phyloP scores from a whole-genome alignment of 768 basidiomycete species.

The Tylopilus plumbeoviolaceoides region DNA sequence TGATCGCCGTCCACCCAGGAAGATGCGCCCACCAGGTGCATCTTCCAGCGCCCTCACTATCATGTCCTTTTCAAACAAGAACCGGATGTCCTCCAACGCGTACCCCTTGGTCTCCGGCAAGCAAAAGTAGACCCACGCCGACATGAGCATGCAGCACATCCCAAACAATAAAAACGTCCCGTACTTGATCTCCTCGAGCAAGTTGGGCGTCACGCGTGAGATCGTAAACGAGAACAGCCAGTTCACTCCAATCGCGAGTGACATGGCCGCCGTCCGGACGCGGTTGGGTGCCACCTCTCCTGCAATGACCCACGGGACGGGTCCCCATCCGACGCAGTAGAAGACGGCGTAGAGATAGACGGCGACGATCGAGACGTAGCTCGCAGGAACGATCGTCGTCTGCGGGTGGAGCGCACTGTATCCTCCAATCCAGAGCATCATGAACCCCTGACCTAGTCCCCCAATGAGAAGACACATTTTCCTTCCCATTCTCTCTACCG shows the following conservation, averaged over 20 bases:
- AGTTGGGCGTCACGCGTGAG: constrained; percentile 35
- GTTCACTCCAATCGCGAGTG: constrained; percentile 30
- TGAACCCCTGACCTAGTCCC: constrained; percentile 42
- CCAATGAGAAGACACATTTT: constrained; percentile 48
- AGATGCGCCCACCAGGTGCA: constrained; percentile 32
- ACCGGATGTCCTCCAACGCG: constrained; percentile 37
- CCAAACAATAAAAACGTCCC: constrained; percentile 35
- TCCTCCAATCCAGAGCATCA: constrained; percentile 38
- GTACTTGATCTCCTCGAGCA: constrained; percentile 31
- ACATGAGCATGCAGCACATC: constrained; percentile 30
- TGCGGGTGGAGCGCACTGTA: constrained; percentile 32
- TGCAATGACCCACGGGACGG: constrained; percentile 30
- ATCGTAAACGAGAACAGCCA: constrained; percentile 38
- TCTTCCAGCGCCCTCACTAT: constrained; percentile 32
- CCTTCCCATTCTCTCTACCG: constrained; percentile 46
- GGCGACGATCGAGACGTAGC: constrained; percentile 37
- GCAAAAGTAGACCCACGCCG: constrained; percentile 34
- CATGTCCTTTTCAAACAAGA: constrained; percentile 34
- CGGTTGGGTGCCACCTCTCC: constrained; percentile 38
- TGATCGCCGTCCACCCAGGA: constrained; percentile 25
- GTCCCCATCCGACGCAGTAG: constrained; percentile 33
- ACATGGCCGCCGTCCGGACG: constrained; percentile 33
- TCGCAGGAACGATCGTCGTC: constrained; percentile 26
- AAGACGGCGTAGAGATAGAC: constrained; percentile 37
- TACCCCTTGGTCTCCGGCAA: constrained; percentile 40